Percentiles rank a stretch among this genome's conserved stretches.
phyloP scores from a whole-genome alignment of 2,329 filamentous ascomycete genomes.

The Dothideomycetidae sp. region DNA sequence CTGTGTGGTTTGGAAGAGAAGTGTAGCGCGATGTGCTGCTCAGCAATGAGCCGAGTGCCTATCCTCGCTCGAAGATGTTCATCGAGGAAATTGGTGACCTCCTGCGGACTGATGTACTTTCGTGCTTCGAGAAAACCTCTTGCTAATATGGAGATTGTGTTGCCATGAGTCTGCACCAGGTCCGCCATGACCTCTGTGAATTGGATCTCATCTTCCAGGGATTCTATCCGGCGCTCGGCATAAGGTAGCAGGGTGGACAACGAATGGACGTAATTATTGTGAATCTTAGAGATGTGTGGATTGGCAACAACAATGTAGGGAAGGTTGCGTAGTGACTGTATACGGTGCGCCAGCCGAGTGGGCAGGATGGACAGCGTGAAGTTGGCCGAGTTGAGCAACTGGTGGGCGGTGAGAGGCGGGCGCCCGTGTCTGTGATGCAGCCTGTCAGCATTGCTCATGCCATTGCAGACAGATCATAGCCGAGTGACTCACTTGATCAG shows the following conservation, averaged over 20 bases:
- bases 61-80: constrained; percentile 88
- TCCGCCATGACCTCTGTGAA: constrained; percentile 91
- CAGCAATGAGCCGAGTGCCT: constrained; percentile 82
- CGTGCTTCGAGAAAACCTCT: constrained; percentile 85
- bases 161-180: constrained; percentile 84
- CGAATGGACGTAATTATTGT: constrained; percentile 91
- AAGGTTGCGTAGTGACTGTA: constrained; percentile 81
- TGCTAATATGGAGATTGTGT: constrained; percentile 87
- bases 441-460: no score
- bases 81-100: constrained; percentile 87
- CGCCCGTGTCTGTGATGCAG: constrained; percentile 63
- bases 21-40: constrained; percentile 92
- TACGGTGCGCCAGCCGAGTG: constrained; percentile 81
- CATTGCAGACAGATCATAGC: no score
- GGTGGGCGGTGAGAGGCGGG: constrained; percentile 65
- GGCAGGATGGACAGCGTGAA: constrained; percentile 89
- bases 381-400: constrained; percentile 80
- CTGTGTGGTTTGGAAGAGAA: constrained; percentile 58
- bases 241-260: constrained; percentile 82
- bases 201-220: constrained; percentile 70
- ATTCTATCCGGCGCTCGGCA: constrained; percentile 55
- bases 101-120: constrained; percentile 67
- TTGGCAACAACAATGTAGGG: constrained; percentile 99
- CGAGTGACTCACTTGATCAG: constrained; percentile 56
- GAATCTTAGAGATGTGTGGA: constrained; percentile 83